Evolutionary conservation across 306 rosid species (phyloP).

Genomic region (Glycine tomentella): DNA sequence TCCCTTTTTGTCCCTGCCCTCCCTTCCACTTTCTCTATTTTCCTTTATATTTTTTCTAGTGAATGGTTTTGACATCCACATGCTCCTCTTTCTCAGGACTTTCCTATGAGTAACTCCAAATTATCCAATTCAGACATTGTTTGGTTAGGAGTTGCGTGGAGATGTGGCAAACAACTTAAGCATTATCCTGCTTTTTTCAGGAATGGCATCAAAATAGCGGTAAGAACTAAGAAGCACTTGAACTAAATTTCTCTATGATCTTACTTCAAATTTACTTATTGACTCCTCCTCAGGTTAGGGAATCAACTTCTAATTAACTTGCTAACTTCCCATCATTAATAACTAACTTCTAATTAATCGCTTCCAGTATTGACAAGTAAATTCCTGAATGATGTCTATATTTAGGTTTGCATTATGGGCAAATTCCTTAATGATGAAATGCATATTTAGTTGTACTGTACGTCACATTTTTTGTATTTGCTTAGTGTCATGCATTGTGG

Average conservation of each 20-base stretch:
- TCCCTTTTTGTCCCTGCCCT: background rate
- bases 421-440: background rate
- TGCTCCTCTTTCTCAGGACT: slow-evolving; percentile 60
- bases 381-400: background rate
- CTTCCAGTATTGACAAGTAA: background rate
- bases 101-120: slow-evolving; percentile 61
- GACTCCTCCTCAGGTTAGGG: background rate
- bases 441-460: background rate
- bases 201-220: slow-evolving; percentile 88
- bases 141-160: slow-evolving; percentile 96
- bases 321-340: background rate
- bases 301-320: background rate
- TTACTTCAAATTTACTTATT: background rate
- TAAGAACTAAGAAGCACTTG: slow-evolving; percentile 68
- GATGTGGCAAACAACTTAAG: slow-evolving; percentile 93
- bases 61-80: slow-evolving; percentile 34
- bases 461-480: background rate
- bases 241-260: slow-evolving; percentile 23
- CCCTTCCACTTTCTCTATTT: background rate
- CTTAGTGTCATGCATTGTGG: slow-evolving; percentile 3
- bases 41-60: background rate
- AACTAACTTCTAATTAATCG: background rate
- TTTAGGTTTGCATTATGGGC: background rate
- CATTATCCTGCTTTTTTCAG: slow-evolving; percentile 86
- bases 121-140: slow-evolving; percentile 74